Base-by-base conservation (phyloP, 805 yeast species). In the Cyberlindnera maclurae region DNA sequence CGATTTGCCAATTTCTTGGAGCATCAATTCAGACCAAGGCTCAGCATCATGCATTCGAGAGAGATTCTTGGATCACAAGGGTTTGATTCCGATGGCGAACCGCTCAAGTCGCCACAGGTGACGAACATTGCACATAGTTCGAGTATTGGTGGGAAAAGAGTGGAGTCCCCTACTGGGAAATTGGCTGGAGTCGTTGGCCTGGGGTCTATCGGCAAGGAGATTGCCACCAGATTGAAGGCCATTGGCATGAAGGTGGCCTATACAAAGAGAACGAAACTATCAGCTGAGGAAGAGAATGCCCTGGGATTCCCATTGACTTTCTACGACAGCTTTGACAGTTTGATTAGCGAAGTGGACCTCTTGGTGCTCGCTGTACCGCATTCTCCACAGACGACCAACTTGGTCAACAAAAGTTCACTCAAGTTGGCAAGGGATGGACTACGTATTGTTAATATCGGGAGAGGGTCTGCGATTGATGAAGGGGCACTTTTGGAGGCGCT, bases 351-450 rank as follows among this genome's bases (percentile, higher is more conserved):
- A 40, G 59, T 62, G 16, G 87, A 83, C 53, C 63, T 81, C 48
- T 61, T 84, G 5, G 77, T 83, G 2, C 58, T 83, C 36, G 80
- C 83, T 10, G 67, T 82, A 31, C 94, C 94, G 3, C 77, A 77
- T 15, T 70, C 77, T 2, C 67, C 74, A 4, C 68, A 71, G 18
- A 81, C 93, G 0, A 47, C 61, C 12, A 69, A 78, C 50, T 52
- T 82, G 43, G 60, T 83, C 44, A 73, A 79, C 50, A 55, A 51
- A 27, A 51, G 64, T 1, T 56, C 79, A 1, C 64, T 84, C 17
- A 57, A 60, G 7, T 48, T 62, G 33, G 64, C 82, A 38, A 67
- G 70, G 31, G 61, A 65, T 31, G 80, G 83, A 2, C 69, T 79
- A 5, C 65, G 84, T 36, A 63, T 84, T 20, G 77, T 84, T 33